These are phyloP conservation scores for Claviceps humidiphila DNA, from an alignment of 2,329 filamentous ascomycete genomes.

Conservation along the genomic window DNA sequence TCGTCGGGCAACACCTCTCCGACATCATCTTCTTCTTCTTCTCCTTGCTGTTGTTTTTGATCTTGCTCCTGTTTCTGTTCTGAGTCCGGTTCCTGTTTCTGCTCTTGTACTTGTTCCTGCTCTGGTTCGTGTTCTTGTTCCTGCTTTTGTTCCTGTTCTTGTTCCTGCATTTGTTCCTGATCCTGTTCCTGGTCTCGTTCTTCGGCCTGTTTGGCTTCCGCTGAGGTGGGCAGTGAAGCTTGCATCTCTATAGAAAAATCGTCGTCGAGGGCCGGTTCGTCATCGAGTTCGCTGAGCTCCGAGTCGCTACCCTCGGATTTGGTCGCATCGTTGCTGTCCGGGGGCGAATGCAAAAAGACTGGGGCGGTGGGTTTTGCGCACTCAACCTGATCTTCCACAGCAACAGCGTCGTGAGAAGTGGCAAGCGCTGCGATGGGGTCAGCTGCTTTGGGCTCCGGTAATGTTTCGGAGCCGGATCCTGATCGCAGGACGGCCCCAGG, in stretches of 20 bases:
- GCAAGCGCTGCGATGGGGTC: constrained; percentile 9
- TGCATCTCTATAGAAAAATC: constrained; percentile 11
- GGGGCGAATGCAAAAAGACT: constrained; percentile 46
- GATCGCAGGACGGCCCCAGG: constrained; percentile 5
- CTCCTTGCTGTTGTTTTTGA: constrained; percentile 19
- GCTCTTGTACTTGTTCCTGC: background rate
- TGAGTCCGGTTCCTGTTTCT: background rate
- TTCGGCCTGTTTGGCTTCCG: constrained; percentile 11
- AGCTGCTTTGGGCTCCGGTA: constrained; percentile 3
- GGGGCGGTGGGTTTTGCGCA: constrained; percentile 23
- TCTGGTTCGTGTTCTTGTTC: constrained; percentile 19
- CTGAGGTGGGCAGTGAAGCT: constrained; percentile 13
- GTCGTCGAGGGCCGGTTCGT: constrained; percentile 31
- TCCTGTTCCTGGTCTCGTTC: background rate
- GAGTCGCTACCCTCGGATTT: constrained; percentile 50
- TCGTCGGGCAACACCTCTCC: constrained; percentile 74
- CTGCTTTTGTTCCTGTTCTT: background rate
- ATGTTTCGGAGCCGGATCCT: constrained; percentile 15
- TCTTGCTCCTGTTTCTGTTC: background rate
- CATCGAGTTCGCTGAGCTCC: constrained; percentile 53
- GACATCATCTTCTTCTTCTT: constrained; percentile 42
- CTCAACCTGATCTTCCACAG: constrained; percentile 16
- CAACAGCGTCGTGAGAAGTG: constrained; percentile 15
- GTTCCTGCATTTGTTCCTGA: background rate
- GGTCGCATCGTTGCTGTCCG: constrained; percentile 47